Evolutionary conservation across 768 basidiomycete genomes (phyloP).

Genomic region (Mycena albidolilacea): DNA sequence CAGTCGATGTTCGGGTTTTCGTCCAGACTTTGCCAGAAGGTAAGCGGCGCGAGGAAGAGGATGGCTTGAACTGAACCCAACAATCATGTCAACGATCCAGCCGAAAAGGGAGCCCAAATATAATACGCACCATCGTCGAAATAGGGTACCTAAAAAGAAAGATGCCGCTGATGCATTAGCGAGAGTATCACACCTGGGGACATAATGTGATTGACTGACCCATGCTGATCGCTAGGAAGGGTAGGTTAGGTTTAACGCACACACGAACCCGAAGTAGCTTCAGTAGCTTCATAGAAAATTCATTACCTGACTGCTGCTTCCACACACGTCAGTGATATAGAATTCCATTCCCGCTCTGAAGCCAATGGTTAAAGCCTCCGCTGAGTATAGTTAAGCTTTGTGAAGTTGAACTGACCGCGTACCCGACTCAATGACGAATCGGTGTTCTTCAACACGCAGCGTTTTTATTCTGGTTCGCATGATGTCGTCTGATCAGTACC

Average conservation of each 20-base stretch:
- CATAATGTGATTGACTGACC: constrained; percentile 16
- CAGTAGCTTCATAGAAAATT: not conserved
- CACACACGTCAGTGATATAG: constrained; percentile 70
- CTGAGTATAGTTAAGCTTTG: not conserved
- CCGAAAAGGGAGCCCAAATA: not conserved
- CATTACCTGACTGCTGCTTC: constrained; percentile 54
- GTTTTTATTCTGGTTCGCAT: constrained; percentile 71
- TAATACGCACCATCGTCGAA: constrained; percentile 62
- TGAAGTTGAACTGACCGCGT: constrained; percentile 5
- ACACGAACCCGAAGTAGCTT: not conserved
- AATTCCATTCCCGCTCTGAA: constrained; percentile 61
- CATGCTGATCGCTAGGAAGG: constrained; percentile 35
- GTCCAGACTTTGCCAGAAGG: constrained; percentile 69
- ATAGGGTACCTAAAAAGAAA: constrained; percentile 61
- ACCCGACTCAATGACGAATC: constrained; percentile 63
- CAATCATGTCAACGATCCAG: not conserved
- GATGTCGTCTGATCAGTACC: constrained; percentile 61
- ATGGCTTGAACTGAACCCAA: constrained; percentile 64
- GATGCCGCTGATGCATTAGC: no score
- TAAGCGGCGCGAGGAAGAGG: constrained; percentile 72
- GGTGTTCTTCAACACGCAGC: constrained; percentile 70
- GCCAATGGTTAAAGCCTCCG: constrained; percentile 25
- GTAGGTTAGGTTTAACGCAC: not conserved
- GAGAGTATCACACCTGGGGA: constrained; percentile 12
- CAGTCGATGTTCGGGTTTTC: constrained; percentile 67